Conservation (phyloP, 306 rosid genomes). For the Canavalia gladiata region DNA sequence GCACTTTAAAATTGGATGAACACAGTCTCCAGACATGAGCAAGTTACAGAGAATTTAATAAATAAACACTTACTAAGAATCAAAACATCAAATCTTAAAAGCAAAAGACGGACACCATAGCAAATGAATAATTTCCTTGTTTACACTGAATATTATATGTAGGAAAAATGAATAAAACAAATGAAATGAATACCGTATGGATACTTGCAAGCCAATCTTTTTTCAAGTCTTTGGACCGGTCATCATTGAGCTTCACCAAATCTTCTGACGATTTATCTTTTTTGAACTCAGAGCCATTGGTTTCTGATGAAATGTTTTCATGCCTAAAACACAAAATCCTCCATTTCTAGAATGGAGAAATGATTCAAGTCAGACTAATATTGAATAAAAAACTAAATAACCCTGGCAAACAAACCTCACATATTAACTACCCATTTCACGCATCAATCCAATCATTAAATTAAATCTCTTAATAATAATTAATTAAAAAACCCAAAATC, state of each 20-base stretch:
- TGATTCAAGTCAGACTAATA: conserved; percentile 26
- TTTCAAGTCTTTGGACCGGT: conserved; percentile 37
- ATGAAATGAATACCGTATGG: conserved; percentile 51
- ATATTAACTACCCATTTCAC: conserved; percentile 14
- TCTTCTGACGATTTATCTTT: conserved; percentile 55
- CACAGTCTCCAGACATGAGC: neutral
- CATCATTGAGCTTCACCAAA: conserved; percentile 39
- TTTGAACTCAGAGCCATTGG: conserved; percentile 41
- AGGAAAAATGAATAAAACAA: conserved; percentile 3
- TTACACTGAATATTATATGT: conserved; percentile 23
- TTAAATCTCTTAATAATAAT: neutral
- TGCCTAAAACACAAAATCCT: conserved; percentile 53
- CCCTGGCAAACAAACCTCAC: conserved; percentile 19
- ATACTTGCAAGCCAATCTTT: conserved; percentile 55
- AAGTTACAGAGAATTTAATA: neutral
- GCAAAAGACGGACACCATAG: conserved; percentile 10
- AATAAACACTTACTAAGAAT: neutral
- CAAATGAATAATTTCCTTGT: conserved; percentile 29
- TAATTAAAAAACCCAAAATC: neutral
- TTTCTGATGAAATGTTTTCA: conserved; percentile 47
- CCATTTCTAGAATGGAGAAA: conserved; percentile 55
- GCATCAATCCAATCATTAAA: conserved; percentile 24
- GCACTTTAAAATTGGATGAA: conserved; percentile 23
- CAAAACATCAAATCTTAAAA: conserved; percentile 21
- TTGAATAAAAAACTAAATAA: neutral